Percentiles rank a stretch among this genome's conserved stretches.
Conservation (phyloP, 495 filamentous ascomycete genomes). For the Apodospora peruviana region DNA sequence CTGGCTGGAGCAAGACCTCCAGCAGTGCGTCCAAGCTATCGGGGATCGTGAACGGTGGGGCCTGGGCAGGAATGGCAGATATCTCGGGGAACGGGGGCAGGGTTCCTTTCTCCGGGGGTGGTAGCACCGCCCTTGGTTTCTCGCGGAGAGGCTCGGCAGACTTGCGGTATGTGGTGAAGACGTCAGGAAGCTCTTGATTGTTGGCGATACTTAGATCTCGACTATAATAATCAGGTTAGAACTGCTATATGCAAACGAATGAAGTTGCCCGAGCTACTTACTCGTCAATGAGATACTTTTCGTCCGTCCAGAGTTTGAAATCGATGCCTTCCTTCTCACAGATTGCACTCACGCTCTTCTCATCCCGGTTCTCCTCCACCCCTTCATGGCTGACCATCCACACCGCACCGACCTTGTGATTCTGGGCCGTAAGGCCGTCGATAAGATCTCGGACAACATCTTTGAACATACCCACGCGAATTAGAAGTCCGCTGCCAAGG, state of each 20-base stretch:
- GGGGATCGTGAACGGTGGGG: slow-evolving; percentile 55
- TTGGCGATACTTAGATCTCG: slow-evolving; percentile 49
- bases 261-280: slow-evolving; percentile 38
- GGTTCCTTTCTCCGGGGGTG: slow-evolving; percentile 32
- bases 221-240: slow-evolving; percentile 25
- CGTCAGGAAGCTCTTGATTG: slow-evolving; percentile 52
- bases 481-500: slow-evolving; percentile 51
- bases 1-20: slow-evolving; percentile 46
- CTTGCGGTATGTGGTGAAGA: slow-evolving; percentile 66
- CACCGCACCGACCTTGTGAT: slow-evolving; percentile 48
- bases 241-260: background rate
- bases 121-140: slow-evolving; percentile 46
- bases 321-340: slow-evolving; percentile 43
- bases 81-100: slow-evolving; percentile 49
- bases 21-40: slow-evolving; percentile 42
- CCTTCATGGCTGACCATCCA: slow-evolving; percentile 67
- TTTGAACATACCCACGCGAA: slow-evolving; percentile 54
- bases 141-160: slow-evolving; percentile 57
- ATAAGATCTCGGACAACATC: slow-evolving; percentile 51
- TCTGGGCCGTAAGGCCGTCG: slow-evolving; percentile 34
- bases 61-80: slow-evolving; percentile 45
- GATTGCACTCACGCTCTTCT: slow-evolving; percentile 43
- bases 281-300: slow-evolving; percentile 72
- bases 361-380: slow-evolving; percentile 58
- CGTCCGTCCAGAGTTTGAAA: slow-evolving; percentile 59